Conservation (phyloP, 345 rosid genomes). For the rapeseed (Brassica napus) region DNA sequence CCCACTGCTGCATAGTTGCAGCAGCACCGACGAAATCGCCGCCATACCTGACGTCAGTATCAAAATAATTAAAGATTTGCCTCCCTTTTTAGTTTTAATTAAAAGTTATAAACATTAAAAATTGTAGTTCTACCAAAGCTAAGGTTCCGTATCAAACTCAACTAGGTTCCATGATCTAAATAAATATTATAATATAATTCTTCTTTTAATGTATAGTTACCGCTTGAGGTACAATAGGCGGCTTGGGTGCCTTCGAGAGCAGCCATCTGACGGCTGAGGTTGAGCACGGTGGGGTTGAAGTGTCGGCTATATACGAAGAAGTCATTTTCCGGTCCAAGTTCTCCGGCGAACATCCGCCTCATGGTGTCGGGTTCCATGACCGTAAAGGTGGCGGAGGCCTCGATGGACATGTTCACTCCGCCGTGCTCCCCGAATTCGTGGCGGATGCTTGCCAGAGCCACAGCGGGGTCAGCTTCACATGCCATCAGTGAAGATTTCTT, state of each 20-base stretch:
- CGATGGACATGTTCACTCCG: conserved; percentile 98
- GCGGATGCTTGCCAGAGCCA: conserved; percentile 70
- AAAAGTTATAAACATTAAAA: background rate
- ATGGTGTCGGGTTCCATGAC: conserved; percentile 98
- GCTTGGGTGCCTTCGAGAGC: conserved; percentile 98
- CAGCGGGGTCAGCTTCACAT: conserved; percentile 67
- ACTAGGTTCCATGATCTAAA: background rate
- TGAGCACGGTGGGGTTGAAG: conserved; percentile 93
- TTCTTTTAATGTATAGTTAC: conserved; percentile 36
- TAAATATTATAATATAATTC: background rate
- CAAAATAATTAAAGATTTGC: background rate
- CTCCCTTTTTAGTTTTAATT: background rate
- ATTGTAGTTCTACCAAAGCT: background rate
- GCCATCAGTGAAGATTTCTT: conserved; percentile 51
- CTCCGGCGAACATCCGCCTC: conserved; percentile 89
- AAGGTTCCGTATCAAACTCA: conserved; percentile 16
- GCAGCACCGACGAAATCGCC: conserved; percentile 84
- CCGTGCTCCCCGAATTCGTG: conserved; percentile 99
- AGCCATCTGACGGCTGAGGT: conserved; percentile 96
- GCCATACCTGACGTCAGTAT: conserved; percentile 70
- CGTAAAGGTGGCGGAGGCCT: conserved; percentile 98
- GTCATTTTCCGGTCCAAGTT: conserved; percentile 94
- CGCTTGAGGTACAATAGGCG: conserved; percentile 96
- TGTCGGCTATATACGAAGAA: conserved; percentile 97
- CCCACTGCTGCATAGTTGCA: conserved; percentile 94